Base-by-base conservation (phyloP, 305 asterid genomes). In the Fraxinus baroniana region DNA sequence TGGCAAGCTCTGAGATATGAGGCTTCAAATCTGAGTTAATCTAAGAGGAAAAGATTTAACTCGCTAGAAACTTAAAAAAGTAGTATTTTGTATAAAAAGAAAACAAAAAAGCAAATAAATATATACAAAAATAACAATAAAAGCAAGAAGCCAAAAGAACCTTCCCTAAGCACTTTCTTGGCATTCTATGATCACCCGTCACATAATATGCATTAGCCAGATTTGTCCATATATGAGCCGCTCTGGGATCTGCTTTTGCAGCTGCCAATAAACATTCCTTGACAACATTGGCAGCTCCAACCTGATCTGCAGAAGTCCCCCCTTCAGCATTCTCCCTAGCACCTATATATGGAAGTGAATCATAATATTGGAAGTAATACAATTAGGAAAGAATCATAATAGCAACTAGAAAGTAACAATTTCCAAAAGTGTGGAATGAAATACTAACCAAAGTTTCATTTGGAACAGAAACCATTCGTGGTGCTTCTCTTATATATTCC, bases 211-310 rank as follows among this genome's bases (percentile, higher is more conserved):
- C 98, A 87, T 91, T 94, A 83, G 99, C 97, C 82, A 96, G 87
- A 89, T 92, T 96, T 20, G 91, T 86, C 99, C 99, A 96, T 37
- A 94, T 86, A 92, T 94, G 99, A 82, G 97, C 92, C 49, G 92
- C 93, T 87, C 89, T 92, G 32, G 98, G 96, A 80, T 94, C 98
- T 78, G 94, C 85, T 90, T 92, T 92, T 74, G 82, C 89, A 77
- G 97, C 98, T 55, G 98, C 98, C 86, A 93, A 88, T 87, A 96
- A 90, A 87, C 99, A 96, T 81, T 94, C 98, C 86, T 90, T 96
- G 77, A 98, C 98, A 84, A 91, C 94, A 82, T 86, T 85, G 74
- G 88, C 89, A 79, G 97, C 95, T 79, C 78, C 87, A 84, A 85
- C 78, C 73, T 89, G 92, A 79, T 91, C 92, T 62, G 81, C 80